Percentiles rank a stretch among this genome's conserved stretches.
These are phyloP conservation scores for Ephemerocybe angulata DNA, from an alignment of 768 basidiomycete genomes.

Conservation along the genomic window DNA sequence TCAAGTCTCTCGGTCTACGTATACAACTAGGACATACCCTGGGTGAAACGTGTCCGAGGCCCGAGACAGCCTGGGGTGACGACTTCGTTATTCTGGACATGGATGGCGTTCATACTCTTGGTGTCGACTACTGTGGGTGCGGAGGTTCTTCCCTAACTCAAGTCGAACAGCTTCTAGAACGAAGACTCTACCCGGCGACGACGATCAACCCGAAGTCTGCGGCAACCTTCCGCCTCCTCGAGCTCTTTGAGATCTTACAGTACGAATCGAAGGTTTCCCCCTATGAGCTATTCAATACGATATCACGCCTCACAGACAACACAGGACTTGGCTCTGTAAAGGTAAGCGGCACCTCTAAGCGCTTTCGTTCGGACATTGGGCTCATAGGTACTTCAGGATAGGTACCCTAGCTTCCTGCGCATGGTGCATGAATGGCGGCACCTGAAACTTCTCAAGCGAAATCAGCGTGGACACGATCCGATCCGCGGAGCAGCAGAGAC, in stretches of 20 bases:
- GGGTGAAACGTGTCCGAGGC: conserved; percentile 11
- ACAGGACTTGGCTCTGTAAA: neutral
- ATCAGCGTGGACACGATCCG: neutral
- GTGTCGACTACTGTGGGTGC: conserved; percentile 31
- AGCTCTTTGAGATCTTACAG: neutral
- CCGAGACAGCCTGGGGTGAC: conserved; percentile 10
- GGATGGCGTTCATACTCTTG: conserved; percentile 26
- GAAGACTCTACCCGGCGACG: conserved; percentile 19
- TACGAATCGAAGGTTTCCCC: neutral
- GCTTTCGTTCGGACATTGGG: too few relatives aligned
- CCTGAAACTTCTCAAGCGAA: neutral
- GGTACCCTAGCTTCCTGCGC: neutral
- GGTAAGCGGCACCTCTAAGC: too few relatives aligned
- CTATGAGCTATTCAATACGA: neutral
- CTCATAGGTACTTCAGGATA: too few relatives aligned
- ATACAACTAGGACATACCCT: conserved; percentile 25
- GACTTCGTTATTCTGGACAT: conserved; percentile 27
- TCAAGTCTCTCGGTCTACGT: conserved; percentile 23
- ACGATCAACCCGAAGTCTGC: neutral
- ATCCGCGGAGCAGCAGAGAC: neutral
- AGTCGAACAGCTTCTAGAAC: conserved; percentile 19
- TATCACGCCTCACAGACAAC: neutral
- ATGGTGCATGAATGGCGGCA: neutral
- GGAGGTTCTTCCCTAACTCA: neutral
- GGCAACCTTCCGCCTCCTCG: neutral